Base-by-base conservation (phyloP, 225 moss, liverwort and hornwort species). In the Pseudoscleropodium purum region DNA sequence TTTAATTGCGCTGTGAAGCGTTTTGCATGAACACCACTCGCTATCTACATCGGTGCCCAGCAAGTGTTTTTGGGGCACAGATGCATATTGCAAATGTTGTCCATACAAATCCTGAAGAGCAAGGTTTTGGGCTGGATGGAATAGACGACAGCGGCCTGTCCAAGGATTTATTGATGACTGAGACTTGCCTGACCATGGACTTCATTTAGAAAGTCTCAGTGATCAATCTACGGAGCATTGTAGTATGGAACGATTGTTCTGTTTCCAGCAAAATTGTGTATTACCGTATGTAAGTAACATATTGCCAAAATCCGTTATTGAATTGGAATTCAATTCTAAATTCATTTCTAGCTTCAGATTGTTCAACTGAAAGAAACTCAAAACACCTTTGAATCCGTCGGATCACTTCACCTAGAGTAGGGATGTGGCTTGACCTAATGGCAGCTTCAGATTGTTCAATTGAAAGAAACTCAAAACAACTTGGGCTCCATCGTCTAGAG, bases 11-110 rank as follows among this genome's bases (percentile, higher is more conserved):
- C 24, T 74, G 64, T 51, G 79, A 79, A 74, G 67, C 45, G 49
- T 91, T 91, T 84, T 78, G 92, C 30, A 87, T 91, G 94, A 80
- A 83, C 87, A 90, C 65, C 90, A 85, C 66, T 94, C 92, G 92
- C 84, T 80, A 77, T 92, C 61, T 94, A 45, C 91, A 88, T 91
- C 77, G 59, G 91, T 78, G 88, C 84, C 86, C 81, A 31, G 70
- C 74, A 52, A 49, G 10, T 74, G 27, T 85, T 80, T 65, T 31
- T 5, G n/a, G 70, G 68, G 81, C 88, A 64, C 78, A 52, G 81
- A 73, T 93, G 84, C 84, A 88, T 73, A 34, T 89, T 59, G 90
- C 93, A 92, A 86, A 63, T 94, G 84, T 62, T 93, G 91, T 57
- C 63, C 78, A 84, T 90, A 31, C 86, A 92, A 86, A 56, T 69